Conservation (phyloP, 768 basidiomycete genomes). For the Dictyophora rubrovolvata region DNA sequence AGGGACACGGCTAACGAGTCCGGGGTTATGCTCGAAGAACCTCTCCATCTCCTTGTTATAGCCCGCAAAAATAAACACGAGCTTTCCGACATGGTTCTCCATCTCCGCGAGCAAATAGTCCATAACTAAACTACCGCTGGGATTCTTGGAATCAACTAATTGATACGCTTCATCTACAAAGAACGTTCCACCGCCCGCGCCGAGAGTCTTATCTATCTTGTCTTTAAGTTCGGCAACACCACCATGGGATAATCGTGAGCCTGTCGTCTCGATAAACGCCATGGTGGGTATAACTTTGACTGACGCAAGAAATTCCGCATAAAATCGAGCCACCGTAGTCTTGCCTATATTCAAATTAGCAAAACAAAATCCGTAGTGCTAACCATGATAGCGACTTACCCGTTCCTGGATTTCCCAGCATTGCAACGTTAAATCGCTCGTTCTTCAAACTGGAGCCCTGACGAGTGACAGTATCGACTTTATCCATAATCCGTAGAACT, state of each 20-base stretch:
- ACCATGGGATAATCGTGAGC: conserved; percentile 45
- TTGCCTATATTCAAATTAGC: conserved; percentile 34
- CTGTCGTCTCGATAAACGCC: conserved; percentile 53
- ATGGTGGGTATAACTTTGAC: conserved; percentile 42
- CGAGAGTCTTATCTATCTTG: conserved; percentile 34
- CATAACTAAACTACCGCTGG: conserved; percentile 45
- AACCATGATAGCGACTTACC: conserved; percentile 29
- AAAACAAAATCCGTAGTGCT: neutral
- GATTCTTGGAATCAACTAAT: conserved; percentile 38
- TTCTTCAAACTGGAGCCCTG: conserved; percentile 42
- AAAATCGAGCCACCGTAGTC: conserved; percentile 57
- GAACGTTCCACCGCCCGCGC: conserved; percentile 50
- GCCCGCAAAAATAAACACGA: conserved; percentile 64
- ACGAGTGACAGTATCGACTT: conserved; percentile 33
- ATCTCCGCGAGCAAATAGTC: conserved; percentile 67
- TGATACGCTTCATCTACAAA: conserved; percentile 72
- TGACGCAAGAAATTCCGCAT: conserved; percentile 51
- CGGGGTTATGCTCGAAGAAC: conserved; percentile 71
- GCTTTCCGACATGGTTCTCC: conserved; percentile 54
- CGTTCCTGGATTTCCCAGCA: conserved; percentile 68
- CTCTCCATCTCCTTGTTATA: conserved; percentile 66
- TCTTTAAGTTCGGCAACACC: conserved; percentile 45
- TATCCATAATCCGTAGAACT: conserved; percentile 48
- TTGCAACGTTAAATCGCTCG: conserved; percentile 50
- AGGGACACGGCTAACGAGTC: conserved; percentile 58